Evolutionary conservation across 441 rosid genomes (phyloP).

Genomic region (Croton laevigatus): DNA sequence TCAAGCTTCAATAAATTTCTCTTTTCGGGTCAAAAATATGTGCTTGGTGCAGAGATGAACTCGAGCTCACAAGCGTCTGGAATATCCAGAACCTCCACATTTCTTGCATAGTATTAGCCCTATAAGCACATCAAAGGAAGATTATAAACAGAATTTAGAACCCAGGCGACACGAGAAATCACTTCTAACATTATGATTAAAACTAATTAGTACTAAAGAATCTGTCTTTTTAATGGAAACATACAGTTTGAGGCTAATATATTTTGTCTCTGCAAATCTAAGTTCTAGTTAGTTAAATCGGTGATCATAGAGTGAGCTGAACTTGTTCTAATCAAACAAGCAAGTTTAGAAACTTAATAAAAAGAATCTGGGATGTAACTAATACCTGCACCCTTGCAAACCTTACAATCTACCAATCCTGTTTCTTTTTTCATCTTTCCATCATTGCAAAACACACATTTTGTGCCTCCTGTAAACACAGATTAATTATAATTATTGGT

Average conservation of each 20-base stretch:
- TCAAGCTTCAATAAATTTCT: constrained; percentile 12
- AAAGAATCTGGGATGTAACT: neutral
- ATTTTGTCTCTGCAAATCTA: neutral
- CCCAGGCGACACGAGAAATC: neutral
- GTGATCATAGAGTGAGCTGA: neutral
- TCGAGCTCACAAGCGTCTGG: constrained; percentile 44
- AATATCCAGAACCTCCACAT: constrained; percentile 67
- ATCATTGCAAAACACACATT: constrained; percentile 70
- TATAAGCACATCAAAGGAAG: constrained; percentile 21
- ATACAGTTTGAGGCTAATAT: neutral
- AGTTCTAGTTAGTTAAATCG: neutral
- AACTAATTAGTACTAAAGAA: neutral
- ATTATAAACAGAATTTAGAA: neutral
- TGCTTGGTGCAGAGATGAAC: constrained; percentile 12
- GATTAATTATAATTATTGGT: neutral
- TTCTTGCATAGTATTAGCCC: constrained; percentile 68
- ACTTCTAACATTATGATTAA: neutral
- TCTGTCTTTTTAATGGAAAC: neutral
- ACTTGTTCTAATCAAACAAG: neutral
- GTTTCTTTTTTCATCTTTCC: constrained; percentile 87
- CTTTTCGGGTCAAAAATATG: constrained; percentile 18
- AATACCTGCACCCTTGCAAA: constrained; percentile 89
- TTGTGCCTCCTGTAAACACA: constrained; percentile 65
- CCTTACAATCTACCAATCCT: constrained; percentile 64
- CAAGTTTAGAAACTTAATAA: neutral